These are phyloP conservation scores for Russula brevipes DNA, from an alignment of 768 basidiomycete genomes.

Conservation along the genomic window DNA sequence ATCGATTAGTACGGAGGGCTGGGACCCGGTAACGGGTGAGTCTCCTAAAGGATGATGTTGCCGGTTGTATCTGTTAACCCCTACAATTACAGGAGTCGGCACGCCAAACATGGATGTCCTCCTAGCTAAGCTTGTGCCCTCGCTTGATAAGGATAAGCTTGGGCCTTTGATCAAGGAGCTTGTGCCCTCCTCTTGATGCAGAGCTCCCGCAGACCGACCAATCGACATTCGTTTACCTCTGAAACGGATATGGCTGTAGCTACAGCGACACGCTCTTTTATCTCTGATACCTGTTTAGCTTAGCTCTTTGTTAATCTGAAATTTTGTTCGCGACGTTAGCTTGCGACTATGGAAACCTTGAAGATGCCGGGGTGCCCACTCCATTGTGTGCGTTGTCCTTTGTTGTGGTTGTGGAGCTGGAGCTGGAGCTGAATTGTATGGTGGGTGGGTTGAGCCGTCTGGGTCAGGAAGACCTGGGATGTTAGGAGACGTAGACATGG, in stretches of 20 bases:
- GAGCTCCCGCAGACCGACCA: not conserved
- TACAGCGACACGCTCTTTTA: not conserved
- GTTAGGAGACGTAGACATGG: no score
- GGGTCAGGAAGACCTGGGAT: no score
- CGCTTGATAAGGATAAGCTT: not conserved
- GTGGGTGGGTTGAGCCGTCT: no score
- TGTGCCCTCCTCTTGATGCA: no score
- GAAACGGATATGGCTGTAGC: not conserved
- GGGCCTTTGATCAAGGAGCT: no score
- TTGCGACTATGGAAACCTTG: no score
- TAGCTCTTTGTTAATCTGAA: not conserved
- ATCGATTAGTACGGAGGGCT: conserved; percentile 7
- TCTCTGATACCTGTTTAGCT: not conserved
- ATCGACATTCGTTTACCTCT: not conserved
- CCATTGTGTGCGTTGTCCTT: no score
- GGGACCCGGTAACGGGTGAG: conserved; percentile 18
- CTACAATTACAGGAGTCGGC: conserved; percentile 4
- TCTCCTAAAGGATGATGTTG: not conserved
- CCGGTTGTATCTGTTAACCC: not conserved
- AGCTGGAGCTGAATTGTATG: no score
- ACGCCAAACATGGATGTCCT: not conserved
- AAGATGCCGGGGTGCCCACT: no score
- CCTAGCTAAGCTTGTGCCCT: not conserved
- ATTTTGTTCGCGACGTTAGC: not conserved
- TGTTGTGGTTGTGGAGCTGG: no score